These are phyloP conservation scores for Ceratobasidium sp. DNA, from an alignment of 1,284 basidiomycete species.

Conservation along the genomic window DNA sequence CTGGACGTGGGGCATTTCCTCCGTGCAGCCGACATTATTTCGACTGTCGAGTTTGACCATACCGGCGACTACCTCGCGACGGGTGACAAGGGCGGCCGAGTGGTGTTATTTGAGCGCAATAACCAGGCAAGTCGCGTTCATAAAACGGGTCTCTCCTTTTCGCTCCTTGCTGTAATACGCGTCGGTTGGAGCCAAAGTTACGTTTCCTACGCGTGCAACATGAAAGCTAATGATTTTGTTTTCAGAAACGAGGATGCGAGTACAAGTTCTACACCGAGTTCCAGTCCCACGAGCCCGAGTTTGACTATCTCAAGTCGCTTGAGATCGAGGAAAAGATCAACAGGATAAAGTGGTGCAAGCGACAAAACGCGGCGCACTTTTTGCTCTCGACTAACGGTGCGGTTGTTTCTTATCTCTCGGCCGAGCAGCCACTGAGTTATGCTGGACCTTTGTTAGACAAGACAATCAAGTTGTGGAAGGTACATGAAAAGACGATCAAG, in stretches of 20 bases:
- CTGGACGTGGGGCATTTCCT: constrained; percentile 33
- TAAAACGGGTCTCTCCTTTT: not conserved
- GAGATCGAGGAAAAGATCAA: constrained; percentile 99
- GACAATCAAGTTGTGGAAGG: constrained; percentile 99
- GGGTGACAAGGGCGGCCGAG: constrained; percentile 98
- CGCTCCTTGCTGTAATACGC: not conserved
- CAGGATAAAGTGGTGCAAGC: constrained; percentile 99
- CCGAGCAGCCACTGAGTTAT: constrained; percentile 6
- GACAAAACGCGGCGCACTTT: constrained; percentile 98
- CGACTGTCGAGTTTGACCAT: constrained; percentile 99
- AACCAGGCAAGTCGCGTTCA: constrained; percentile 76
- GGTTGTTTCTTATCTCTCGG: constrained; percentile 44
- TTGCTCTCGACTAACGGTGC: constrained; percentile 94
- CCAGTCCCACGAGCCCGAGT: constrained; percentile 99
- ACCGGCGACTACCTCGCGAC: constrained; percentile 99
- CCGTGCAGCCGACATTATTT: constrained; percentile 93
- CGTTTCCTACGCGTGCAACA: not conserved
- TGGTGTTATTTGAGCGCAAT: constrained; percentile 98
- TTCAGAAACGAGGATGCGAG: constrained; percentile 98
- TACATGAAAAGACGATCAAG: constrained; percentile 96
- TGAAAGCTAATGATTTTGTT: constrained; percentile 12
- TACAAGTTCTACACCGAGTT: constrained; percentile 99
- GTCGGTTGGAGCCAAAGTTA: not conserved
- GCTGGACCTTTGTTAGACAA: constrained; percentile 71
- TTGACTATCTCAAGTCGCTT: constrained; percentile 99